phyloP scores from a whole-genome alignment of 805 yeast species.

The Lipomyces oligophaga region DNA sequence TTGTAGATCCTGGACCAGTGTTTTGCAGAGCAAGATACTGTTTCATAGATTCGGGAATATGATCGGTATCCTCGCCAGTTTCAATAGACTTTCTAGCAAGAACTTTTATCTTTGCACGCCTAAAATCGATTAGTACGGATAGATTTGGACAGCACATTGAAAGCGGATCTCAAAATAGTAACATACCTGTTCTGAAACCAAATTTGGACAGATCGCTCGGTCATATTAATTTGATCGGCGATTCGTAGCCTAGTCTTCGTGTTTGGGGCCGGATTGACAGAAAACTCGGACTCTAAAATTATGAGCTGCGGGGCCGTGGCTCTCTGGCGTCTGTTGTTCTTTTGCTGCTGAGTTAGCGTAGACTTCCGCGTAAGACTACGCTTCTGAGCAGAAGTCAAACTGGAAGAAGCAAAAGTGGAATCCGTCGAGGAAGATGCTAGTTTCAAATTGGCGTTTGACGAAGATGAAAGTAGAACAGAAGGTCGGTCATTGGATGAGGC shows the following conservation, averaged over 20 bases:
- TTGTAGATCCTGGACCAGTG: conserved; percentile 16
- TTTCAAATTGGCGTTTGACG: not conserved
- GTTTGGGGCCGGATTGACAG: conserved; percentile 65
- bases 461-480: no score
- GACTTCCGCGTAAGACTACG: conserved; percentile 17
- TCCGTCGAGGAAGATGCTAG: conserved; percentile 1
- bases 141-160: no score
- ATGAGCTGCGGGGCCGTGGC: conserved; percentile 79
- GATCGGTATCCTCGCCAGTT: conserved; percentile 25
- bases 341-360: conserved; percentile 37
- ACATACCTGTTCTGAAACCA: conserved; percentile 75
- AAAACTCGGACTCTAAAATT: conserved; percentile 63
- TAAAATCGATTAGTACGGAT: not conserved
- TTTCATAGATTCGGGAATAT: conserved; percentile 27
- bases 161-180: not conserved
- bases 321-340: conserved; percentile 53
- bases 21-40: conserved; percentile 22
- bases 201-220: conserved; percentile 82
- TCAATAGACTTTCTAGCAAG: conserved; percentile 26
- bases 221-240: conserved; percentile 70
- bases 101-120: conserved; percentile 28
- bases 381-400: conserved; percentile 1
- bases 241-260: conserved; percentile 43
- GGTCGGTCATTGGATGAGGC: not conserved
- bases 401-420: not conserved